Conservation (phyloP, 148 eudicot species). For the Rhododendron ovatum region DNA sequence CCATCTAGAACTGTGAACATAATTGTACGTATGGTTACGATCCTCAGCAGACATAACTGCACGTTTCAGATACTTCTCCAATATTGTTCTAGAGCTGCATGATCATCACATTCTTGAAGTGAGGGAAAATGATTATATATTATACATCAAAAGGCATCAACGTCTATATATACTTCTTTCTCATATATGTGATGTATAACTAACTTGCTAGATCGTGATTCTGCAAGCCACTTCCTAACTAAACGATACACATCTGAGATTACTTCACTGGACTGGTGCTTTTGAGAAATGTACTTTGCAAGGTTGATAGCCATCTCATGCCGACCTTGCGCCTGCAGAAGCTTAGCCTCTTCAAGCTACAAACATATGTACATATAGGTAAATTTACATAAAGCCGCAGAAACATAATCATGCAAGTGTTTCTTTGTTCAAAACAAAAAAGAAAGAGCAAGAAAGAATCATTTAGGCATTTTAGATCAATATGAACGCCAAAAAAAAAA, state of each 20-base stretch:
- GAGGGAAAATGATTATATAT: conserved; percentile 1
- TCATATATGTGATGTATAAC: conserved; percentile 19
- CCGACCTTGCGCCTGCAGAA: conserved; percentile 88
- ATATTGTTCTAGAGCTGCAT: conserved; percentile 90
- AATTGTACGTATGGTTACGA: conserved; percentile 30
- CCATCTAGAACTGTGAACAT: neutral
- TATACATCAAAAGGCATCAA: neutral
- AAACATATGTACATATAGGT: neutral
- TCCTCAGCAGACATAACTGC: conserved; percentile 71
- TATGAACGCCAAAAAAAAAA: neutral
- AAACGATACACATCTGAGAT: conserved; percentile 82
- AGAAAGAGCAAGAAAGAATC: conserved; percentile 1
- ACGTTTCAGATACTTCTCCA: conserved; percentile 84
- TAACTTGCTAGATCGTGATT: conserved; percentile 92
- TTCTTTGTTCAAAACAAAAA: neutral
- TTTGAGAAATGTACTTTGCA: conserved; percentile 69
- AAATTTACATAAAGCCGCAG: neutral
- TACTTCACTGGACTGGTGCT: conserved; percentile 47
- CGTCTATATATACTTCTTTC: neutral
- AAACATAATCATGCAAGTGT: neutral
- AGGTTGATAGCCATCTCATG: conserved; percentile 91
- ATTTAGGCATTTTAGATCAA: neutral
- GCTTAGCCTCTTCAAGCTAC: conserved; percentile 97
- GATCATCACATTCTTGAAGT: neutral
- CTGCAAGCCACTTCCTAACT: conserved; percentile 97